phyloP scores from a whole-genome alignment of 176 grass and related monocot genomes.

The Aegilops speltoides region DNA sequence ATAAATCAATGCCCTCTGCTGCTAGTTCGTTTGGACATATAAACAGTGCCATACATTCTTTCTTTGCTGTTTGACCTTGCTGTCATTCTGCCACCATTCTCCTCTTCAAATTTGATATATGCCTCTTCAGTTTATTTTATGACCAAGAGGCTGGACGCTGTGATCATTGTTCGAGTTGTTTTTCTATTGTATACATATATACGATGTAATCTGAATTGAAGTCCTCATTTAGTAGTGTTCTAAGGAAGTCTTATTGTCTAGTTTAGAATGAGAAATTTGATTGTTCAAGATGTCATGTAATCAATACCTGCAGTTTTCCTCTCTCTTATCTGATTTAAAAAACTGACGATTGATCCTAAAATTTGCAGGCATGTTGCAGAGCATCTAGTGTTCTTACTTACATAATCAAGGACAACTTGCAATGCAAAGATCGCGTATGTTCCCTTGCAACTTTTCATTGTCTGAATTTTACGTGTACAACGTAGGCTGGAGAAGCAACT shows the following conservation, averaged over 20 bases:
- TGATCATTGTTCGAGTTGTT: slow-evolving; percentile 18
- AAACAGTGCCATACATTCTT: neutral
- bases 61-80: neutral
- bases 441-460: slow-evolving; percentile 28
- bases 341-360: slow-evolving; percentile 37
- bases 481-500: neutral
- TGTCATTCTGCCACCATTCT: neutral
- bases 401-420: slow-evolving; percentile 90
- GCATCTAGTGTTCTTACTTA: slow-evolving; percentile 90
- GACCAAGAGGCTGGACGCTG: neutral
- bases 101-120: slow-evolving; percentile 15
- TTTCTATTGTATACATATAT: slow-evolving; percentile 11
- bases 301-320: slow-evolving; percentile 1
- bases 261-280: neutral
- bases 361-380: slow-evolving; percentile 81
- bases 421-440: slow-evolving; percentile 92
- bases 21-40: slow-evolving; percentile 7
- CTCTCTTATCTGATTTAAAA: neutral
- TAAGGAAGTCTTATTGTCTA: slow-evolving; percentile 13
- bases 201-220: neutral
- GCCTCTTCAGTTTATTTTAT: neutral
- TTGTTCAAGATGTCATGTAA: neutral
- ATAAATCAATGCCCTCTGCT: slow-evolving; percentile 9
- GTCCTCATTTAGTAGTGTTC: slow-evolving; percentile 1
- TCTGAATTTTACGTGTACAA: slow-evolving; percentile 19